Percentiles rank a stretch among this genome's conserved stretches.
Evolutionary conservation across 495 filamentous ascomycete species (phyloP).

Genomic region (Haplographium delicatum): DNA sequence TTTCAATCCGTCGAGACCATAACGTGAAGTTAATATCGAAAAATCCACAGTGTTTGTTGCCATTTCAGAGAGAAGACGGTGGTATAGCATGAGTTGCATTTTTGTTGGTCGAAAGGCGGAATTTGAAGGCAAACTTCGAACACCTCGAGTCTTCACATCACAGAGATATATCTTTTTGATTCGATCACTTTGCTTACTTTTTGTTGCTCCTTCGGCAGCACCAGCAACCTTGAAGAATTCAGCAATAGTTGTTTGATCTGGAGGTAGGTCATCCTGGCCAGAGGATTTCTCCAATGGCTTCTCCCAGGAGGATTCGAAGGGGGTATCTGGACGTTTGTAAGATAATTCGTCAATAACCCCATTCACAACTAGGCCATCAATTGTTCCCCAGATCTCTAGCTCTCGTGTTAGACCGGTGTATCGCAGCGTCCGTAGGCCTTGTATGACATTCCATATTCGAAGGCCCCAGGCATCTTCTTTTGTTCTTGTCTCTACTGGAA

Average conservation of each 20-base stretch:
- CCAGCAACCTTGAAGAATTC: slow-evolving; percentile 19
- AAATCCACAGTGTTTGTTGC: slow-evolving; percentile 68
- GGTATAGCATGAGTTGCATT: slow-evolving; percentile 89
- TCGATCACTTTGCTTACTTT: slow-evolving; percentile 8
- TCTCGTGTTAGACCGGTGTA: slow-evolving; percentile 81
- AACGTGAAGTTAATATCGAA: slow-evolving; percentile 58
- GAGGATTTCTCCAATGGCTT: slow-evolving; percentile 29
- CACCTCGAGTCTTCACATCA: slow-evolving; percentile 81
- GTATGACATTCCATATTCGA: slow-evolving; percentile 86
- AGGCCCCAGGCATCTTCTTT: slow-evolving; percentile 82
- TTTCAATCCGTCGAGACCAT: slow-evolving; percentile 56
- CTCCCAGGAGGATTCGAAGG: slow-evolving; percentile 61
- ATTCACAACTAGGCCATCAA: slow-evolving; percentile 79
- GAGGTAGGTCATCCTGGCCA: slow-evolving; percentile 26
- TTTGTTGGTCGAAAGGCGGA: slow-evolving; percentile 68
- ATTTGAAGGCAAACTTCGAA: slow-evolving; percentile 55
- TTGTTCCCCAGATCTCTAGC: slow-evolving; percentile 84
- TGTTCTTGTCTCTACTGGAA: slow-evolving; percentile 63
- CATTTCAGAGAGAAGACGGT: slow-evolving; percentile 73
- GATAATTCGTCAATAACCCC: slow-evolving; percentile 87
- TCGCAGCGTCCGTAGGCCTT: slow-evolving; percentile 72
- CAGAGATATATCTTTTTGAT: slow-evolving; percentile 59
- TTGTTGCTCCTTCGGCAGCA: slow-evolving; percentile 12
- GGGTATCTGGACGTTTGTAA: slow-evolving; percentile 66
- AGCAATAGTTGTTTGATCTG: slow-evolving; percentile 48